Evolutionary conservation across 495 filamentous ascomycete species (phyloP).

Genomic region (Trichoderma asperelloides): DNA sequence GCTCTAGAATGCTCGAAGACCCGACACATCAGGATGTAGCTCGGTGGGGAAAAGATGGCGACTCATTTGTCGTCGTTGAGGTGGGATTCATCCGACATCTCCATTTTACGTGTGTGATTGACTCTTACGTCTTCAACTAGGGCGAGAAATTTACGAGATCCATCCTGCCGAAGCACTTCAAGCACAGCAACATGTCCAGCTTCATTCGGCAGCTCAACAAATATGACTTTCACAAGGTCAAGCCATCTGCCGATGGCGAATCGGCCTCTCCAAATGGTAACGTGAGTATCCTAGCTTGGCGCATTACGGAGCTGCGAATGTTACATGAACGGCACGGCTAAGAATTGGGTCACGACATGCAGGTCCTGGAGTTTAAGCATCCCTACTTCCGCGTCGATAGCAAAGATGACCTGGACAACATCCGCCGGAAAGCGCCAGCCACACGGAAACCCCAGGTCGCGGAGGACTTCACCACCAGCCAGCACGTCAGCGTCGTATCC

Average conservation of each 20-base stretch:
- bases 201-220: constrained; percentile 99
- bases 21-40: constrained; percentile 87
- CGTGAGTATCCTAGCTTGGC: constrained; percentile 8
- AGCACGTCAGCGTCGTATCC: constrained; percentile 86
- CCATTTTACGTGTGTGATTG: neutral
- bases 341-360: neutral
- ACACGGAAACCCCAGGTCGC: constrained; percentile 62
- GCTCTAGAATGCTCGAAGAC: constrained; percentile 87
- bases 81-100: constrained; percentile 35
- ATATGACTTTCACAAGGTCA: constrained; percentile 98
- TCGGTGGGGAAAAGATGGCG: constrained; percentile 87
- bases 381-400: constrained; percentile 93
- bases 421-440: constrained; percentile 89
- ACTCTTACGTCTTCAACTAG: constrained; percentile 35
- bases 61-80: constrained; percentile 97
- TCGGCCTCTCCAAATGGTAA: neutral
- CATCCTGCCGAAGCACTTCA: constrained; percentile 97
- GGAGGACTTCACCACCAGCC: constrained; percentile 65
- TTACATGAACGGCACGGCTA: constrained; percentile 32
- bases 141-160: constrained; percentile 98
- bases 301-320: constrained; percentile 26
- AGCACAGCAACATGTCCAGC: constrained; percentile 98
- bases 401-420: constrained; percentile 95
- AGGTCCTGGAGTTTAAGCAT: constrained; percentile 79
- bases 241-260: constrained; percentile 22